A percentile compares a stretch with the other conserved stretches of the same genome.
phyloP scores from a whole-genome alignment of 805 yeast species.

The Kuraishia ogatae region DNA sequence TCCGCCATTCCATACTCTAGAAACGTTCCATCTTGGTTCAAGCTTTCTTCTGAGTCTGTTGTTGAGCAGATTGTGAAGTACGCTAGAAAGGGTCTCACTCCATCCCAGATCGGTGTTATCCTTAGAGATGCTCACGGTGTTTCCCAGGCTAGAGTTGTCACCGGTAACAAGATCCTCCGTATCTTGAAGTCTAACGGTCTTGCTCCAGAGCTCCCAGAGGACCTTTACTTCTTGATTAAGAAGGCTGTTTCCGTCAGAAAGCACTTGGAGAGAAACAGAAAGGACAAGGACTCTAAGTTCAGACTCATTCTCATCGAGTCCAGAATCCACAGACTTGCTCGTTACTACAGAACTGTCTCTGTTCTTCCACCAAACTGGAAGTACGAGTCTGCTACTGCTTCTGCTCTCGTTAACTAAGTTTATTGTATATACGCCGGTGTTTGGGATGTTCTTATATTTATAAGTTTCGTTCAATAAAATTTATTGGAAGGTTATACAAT shows the following conservation, averaged over 20 bases:
- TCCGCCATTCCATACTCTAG: constrained; percentile 99
- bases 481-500: neutral
- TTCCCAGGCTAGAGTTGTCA: constrained; percentile 92
- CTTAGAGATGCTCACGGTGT: constrained; percentile 99
- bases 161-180: constrained; percentile 99
- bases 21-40: constrained; percentile 99
- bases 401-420: constrained; percentile 94
- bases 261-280: constrained; percentile 99
- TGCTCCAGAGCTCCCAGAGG: constrained; percentile 99
- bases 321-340: constrained; percentile 99
- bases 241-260: constrained; percentile 99
- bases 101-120: constrained; percentile 98
- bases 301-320: constrained; percentile 99
- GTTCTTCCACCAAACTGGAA: constrained; percentile 99
- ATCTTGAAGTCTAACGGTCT: constrained; percentile 98
- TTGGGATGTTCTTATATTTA: constrained; percentile 11
- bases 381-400: constrained; percentile 99
- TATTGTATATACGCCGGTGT: constrained; percentile 11
- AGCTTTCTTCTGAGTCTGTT: constrained; percentile 88
- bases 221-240: constrained; percentile 97
- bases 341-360: constrained; percentile 99
- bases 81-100: constrained; percentile 99
- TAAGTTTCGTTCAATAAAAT: constrained; percentile 1
- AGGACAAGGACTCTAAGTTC: constrained; percentile 99
- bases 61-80: constrained; percentile 98